A percentile compares a stretch with the other conserved stretches of the same genome.
These are phyloP conservation scores for Aspergillus jensenii DNA, from an alignment of 2,329 filamentous ascomycete genomes.

Conservation along the genomic window DNA sequence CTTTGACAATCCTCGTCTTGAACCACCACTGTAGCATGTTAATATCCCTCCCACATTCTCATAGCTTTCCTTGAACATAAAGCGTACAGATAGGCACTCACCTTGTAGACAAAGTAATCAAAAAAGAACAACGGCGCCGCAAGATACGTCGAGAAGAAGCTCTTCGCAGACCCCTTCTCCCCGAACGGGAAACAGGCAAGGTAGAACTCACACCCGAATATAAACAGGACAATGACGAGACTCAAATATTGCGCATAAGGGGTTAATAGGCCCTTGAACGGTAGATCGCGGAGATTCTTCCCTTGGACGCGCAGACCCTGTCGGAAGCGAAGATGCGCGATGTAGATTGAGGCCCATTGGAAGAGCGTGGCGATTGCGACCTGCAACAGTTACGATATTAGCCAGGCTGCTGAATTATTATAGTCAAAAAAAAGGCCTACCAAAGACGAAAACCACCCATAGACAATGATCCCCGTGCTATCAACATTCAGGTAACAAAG, in stretches of 20 bases:
- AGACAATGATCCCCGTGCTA: slow-evolving; percentile 26
- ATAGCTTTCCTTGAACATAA: neutral
- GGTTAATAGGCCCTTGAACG: slow-evolving; percentile 26
- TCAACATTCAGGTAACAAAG: slow-evolving; percentile 35
- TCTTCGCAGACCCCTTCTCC: slow-evolving; percentile 28
- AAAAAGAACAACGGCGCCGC: slow-evolving; percentile 32
- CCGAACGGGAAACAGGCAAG: slow-evolving; percentile 31
- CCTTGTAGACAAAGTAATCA: slow-evolving; percentile 30
- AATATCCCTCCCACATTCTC: no score
- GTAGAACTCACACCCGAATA: slow-evolving; percentile 35
- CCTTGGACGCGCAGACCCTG: slow-evolving; percentile 27
- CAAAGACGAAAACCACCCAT: slow-evolving; percentile 34
- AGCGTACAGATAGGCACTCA: neutral
- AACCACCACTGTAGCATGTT: slow-evolving; percentile 10
- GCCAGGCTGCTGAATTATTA: no score
- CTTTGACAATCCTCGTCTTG: slow-evolving; percentile 24
- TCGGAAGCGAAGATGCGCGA: slow-evolving; percentile 30
- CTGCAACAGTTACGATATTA: neutral
- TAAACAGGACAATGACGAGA: slow-evolving; percentile 27
- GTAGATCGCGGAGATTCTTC: slow-evolving; percentile 23
- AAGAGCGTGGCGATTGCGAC: slow-evolving; percentile 32
- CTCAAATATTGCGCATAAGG: slow-evolving; percentile 27
- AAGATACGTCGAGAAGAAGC: slow-evolving; percentile 34
- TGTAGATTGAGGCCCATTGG: slow-evolving; percentile 28
- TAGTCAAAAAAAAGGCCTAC: slow-evolving; percentile 7